phyloP scores from a whole-genome alignment of 176 grass and related monocot species.

The Avena eriantha region DNA sequence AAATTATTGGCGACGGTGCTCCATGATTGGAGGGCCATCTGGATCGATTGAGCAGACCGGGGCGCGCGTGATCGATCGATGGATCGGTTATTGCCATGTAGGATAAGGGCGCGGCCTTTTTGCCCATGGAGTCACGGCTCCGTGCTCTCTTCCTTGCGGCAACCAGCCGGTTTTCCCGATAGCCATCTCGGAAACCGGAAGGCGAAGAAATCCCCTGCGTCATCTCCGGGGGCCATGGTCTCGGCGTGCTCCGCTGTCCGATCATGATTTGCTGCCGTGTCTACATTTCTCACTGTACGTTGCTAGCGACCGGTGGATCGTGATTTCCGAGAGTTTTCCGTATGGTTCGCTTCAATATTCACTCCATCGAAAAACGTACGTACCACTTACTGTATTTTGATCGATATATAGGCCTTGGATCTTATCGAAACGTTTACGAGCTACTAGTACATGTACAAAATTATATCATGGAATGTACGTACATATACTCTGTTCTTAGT shows the following conservation, averaged over 20 bases:
- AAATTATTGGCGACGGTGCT: slow-evolving; percentile 43
- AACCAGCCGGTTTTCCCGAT: slow-evolving; percentile 16
- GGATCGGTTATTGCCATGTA: slow-evolving; percentile 11
- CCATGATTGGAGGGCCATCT: slow-evolving; percentile 47
- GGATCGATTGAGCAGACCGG: slow-evolving; percentile 22
- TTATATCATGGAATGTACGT: too few relatives aligned
- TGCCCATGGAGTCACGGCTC: slow-evolving; percentile 64
- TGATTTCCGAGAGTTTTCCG: background rate
- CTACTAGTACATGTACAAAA: too few relatives aligned
- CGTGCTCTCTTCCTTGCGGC: slow-evolving; percentile 57
- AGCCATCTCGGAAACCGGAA: background rate
- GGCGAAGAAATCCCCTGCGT: slow-evolving; percentile 28
- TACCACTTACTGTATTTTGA: background rate
- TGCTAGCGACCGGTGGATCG: slow-evolving; percentile 15
- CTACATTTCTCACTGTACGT: background rate
- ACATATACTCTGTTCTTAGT: too few relatives aligned
- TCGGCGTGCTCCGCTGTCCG: too few relatives aligned
- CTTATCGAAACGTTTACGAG: too few relatives aligned
- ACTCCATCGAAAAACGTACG: background rate
- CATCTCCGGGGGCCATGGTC: background rate
- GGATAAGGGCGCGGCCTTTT: background rate
- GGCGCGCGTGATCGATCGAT: too few relatives aligned
- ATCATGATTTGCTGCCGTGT: background rate
- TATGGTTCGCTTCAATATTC: background rate
- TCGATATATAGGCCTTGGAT: background rate